Percentiles rank a stretch among this genome's conserved stretches.
Evolutionary conservation across 257 asterid species (phyloP).

Genomic region (Rubia yunnanensis): DNA sequence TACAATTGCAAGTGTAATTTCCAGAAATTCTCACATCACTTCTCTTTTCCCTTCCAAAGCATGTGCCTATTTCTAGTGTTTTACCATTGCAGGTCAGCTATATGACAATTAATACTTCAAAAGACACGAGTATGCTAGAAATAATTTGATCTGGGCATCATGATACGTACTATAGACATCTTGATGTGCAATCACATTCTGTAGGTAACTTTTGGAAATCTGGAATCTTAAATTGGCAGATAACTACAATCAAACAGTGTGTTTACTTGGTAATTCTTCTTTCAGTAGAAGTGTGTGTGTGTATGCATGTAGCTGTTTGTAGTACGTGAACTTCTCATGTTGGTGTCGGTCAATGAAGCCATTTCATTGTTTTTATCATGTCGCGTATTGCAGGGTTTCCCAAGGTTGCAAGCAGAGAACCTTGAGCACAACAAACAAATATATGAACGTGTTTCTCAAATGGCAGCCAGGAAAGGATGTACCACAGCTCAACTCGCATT

Average conservation of each 20-base stretch:
- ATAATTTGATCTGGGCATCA: no score
- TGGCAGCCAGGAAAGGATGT: constrained; percentile 28
- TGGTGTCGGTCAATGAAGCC: neutral
- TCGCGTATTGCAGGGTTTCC: constrained; percentile 7
- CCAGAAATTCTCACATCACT: no score
- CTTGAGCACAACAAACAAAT: constrained; percentile 20
- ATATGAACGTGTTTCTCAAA: constrained; percentile 16
- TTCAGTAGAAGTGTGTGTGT: neutral
- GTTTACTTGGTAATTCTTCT: neutral
- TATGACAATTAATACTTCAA: neutral
- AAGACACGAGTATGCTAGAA: neutral
- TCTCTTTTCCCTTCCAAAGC: no score
- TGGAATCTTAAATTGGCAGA: neutral
- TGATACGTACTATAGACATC: neutral
- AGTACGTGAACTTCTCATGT: neutral
- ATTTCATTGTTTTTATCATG: neutral
- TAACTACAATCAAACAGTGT: neutral
- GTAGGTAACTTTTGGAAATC: neutral
- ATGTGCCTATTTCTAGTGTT: no score
- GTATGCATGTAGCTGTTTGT: neutral
- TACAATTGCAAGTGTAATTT: neutral
- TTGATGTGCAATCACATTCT: neutral
- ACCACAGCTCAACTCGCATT: constrained; percentile 29
- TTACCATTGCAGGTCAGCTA: no score
- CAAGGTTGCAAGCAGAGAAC: constrained; percentile 24